These are phyloP conservation scores for Hansenula sp. DNA, from an alignment of 1,139 yeast genomes.

Conservation along the genomic window DNA sequence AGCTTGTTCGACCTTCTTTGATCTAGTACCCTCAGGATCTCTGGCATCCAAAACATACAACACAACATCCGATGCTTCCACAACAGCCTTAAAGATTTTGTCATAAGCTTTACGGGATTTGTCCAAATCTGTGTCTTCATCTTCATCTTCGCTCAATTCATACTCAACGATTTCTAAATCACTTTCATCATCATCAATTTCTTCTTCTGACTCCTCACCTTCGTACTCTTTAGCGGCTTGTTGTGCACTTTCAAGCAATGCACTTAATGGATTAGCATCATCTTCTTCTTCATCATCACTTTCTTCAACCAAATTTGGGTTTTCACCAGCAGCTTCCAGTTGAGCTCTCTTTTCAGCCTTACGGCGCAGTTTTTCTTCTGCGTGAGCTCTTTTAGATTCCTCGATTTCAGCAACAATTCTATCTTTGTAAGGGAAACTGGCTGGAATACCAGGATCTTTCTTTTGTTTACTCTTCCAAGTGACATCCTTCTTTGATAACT, in stretches of 20 bases:
- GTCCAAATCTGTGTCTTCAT: constrained; percentile 52
- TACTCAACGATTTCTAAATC: constrained; percentile 50
- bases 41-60: constrained; percentile 94
- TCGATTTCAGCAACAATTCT: constrained; percentile 79
- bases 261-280: constrained; percentile 60
- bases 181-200: constrained; percentile 30
- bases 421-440: constrained; percentile 91
- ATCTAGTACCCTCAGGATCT: constrained; percentile 94
- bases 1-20: constrained; percentile 86
- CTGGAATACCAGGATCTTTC: constrained; percentile 93
- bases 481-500: constrained; percentile 77
- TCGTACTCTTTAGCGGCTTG: constrained; percentile 72
- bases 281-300: constrained; percentile 41
- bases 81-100: constrained; percentile 76
- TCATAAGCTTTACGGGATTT: constrained; percentile 92
- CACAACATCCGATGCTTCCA: constrained; percentile 86
- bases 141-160: constrained; percentile 45
- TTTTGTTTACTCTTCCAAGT: constrained; percentile 87
- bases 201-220: constrained; percentile 41
- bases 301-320: constrained; percentile 37
- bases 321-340: constrained; percentile 41
- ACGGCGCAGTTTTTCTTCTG: constrained; percentile 51
- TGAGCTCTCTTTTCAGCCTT: constrained; percentile 41
- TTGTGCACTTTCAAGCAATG: constrained; percentile 86
- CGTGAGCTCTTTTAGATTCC: constrained; percentile 56